phyloP scores from a whole-genome alignment of 1,284 basidiomycete species.

The Leucoagaricus sp. region DNA sequence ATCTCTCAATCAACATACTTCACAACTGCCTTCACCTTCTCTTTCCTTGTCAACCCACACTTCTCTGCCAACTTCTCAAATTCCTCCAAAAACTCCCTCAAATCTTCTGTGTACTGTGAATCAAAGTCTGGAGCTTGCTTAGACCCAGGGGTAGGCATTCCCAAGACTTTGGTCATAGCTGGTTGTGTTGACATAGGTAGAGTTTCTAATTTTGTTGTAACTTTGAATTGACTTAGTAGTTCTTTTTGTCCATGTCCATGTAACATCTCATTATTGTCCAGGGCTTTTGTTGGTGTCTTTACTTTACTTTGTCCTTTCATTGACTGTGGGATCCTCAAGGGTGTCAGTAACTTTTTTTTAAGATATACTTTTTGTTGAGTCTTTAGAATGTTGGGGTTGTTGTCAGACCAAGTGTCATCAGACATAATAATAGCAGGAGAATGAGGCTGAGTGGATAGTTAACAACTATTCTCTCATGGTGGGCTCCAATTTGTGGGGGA shows the following conservation, averaged over 20 bases:
- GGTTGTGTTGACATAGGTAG: neutral
- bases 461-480: neutral
- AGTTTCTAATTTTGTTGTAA: neutral
- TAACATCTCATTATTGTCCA: neutral
- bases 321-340: neutral
- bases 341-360: neutral
- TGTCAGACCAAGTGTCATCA: neutral
- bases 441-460: neutral
- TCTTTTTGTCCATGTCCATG: neutral
- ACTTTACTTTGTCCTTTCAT: neutral
- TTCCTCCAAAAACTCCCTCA: constrained; percentile 15
- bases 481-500: neutral
- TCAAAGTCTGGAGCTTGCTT: constrained; percentile 8
- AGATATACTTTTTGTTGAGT: neutral
- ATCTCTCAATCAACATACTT: constrained; percentile 4
- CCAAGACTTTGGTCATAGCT: neutral
- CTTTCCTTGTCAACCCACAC: neutral
- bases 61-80: constrained; percentile 2
- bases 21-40: constrained; percentile 7
- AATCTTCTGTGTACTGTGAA: neutral
- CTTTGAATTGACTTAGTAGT: neutral
- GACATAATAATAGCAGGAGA: neutral
- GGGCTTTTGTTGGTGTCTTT: too few relatives aligned
- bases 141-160: neutral
- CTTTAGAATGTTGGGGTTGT: neutral